These are phyloP conservation scores for Zygosaccharomyces kombuchaensis DNA, from an alignment of 805 yeast genomes.

Conservation along the genomic window DNA sequence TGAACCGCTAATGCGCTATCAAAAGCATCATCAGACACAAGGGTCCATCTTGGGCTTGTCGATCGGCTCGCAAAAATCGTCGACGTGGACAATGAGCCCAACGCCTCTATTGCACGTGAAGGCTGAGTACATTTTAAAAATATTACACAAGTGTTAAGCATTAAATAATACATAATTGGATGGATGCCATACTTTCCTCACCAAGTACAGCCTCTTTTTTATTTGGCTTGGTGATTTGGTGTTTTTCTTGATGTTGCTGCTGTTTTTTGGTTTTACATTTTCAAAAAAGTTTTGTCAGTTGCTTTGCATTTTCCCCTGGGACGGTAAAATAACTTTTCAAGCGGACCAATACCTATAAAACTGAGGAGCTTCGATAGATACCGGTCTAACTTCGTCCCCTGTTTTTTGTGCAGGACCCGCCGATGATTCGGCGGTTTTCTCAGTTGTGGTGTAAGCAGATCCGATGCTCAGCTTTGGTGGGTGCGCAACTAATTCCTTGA, in stretches of 20 bases:
- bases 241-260: not conserved
- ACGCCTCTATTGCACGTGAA: not conserved
- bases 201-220: not conserved
- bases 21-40: not conserved
- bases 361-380: conserved; percentile 58
- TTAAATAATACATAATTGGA: conserved; percentile 1
- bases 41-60: not conserved
- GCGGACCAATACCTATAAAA: conserved; percentile 66
- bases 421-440: conserved; percentile 13
- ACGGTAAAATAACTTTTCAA: conserved; percentile 17
- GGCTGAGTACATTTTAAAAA: not conserved
- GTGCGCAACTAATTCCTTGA: conserved; percentile 26
- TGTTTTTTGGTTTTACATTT: not conserved
- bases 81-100: conserved; percentile 1
- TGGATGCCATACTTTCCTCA: not conserved
- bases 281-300: not conserved
- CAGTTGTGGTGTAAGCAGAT: conserved; percentile 19
- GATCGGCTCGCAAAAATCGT: not conserved
- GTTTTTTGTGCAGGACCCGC: conserved; percentile 18
- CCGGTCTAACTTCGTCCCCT: conserved; percentile 45
- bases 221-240: not conserved
- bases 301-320: not conserved
- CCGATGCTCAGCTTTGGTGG: conserved; percentile 34
- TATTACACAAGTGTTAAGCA: conserved; percentile 3
- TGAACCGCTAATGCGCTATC: not conserved